Evolutionary conservation across 202 grass and related monocot genomes (phyloP).

Genomic region (Zoysia matrella): DNA sequence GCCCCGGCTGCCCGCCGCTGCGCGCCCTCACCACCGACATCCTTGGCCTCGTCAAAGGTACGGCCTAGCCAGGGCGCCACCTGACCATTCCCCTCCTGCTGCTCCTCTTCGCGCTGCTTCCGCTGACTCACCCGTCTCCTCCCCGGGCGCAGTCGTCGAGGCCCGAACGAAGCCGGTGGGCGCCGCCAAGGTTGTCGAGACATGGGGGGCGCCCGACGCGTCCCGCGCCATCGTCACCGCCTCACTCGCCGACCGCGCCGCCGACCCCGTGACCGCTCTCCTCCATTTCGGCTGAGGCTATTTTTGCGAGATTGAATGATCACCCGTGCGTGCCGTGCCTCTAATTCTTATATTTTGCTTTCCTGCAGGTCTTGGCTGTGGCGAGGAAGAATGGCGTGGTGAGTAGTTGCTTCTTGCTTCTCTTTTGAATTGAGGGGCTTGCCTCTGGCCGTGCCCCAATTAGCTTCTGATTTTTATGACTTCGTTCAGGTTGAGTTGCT

Average conservation of each 20-base stretch:
- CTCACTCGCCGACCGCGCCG: slow-evolving; percentile 62
- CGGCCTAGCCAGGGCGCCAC: not conserved
- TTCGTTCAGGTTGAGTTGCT: slow-evolving; percentile 76
- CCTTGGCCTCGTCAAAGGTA: slow-evolving; percentile 96
- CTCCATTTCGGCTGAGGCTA: not conserved
- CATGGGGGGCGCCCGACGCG: slow-evolving; percentile 83
- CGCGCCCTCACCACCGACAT: slow-evolving; percentile 70
- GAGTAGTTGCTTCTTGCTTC: slow-evolving; percentile 38
- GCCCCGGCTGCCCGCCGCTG: slow-evolving; percentile 85
- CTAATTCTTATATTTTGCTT: slow-evolving; percentile 7
- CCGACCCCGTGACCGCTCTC: slow-evolving; percentile 57
- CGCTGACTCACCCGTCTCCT: not conserved
- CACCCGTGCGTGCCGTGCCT: not conserved
- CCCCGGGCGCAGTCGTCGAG: slow-evolving; percentile 64
- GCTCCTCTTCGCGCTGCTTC: not conserved
- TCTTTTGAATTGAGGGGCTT: not conserved
- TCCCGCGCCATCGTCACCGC: slow-evolving; percentile 61
- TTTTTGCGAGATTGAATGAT: not conserved
- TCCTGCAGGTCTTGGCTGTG: slow-evolving; percentile 75
- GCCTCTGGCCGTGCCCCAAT: not conserved
- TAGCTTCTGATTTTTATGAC: slow-evolving; percentile 32
- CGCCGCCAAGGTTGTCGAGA: slow-evolving; percentile 77
- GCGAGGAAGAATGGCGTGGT: slow-evolving; percentile 87
- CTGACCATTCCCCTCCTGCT: not conserved
- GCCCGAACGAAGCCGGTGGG: slow-evolving; percentile 58